Evolutionary conservation across 2,329 filamentous ascomycete species (phyloP).

Genomic region (Cryphonectria nitschkei): DNA sequence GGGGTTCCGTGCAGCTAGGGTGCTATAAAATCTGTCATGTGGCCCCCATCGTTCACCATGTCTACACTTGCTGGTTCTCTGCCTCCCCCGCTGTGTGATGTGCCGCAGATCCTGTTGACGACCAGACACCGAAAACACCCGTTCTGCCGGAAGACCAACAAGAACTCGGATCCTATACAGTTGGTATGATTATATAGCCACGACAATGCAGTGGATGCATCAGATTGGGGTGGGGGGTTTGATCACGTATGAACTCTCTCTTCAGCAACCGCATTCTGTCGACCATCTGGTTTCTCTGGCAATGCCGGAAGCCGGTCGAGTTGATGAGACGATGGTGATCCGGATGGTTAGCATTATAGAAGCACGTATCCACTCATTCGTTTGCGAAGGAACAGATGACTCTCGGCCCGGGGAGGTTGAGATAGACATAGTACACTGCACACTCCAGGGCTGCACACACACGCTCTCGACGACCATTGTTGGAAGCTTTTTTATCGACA

Average conservation of each 20-base stretch:
- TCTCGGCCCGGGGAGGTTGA: neutral
- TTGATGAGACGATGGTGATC: neutral
- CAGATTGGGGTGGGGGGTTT: neutral
- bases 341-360: neutral
- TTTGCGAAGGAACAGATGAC: neutral
- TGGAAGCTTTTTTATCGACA: neutral
- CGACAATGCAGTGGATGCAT: neutral
- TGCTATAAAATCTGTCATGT: neutral
- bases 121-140: slow-evolving; percentile 24
- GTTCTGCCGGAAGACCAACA: neutral
- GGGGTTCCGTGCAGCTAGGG: neutral
- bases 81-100: slow-evolving; percentile 28
- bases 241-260: neutral
- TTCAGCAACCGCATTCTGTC: neutral
- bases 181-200: neutral
- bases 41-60: neutral
- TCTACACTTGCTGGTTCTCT: neutral
- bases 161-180: neutral
- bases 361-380: neutral
- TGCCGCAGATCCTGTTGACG: slow-evolving; percentile 29
- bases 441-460: too few relatives aligned
- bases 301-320: neutral
- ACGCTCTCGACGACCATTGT: neutral
- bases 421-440: neutral
- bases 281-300: neutral